Percentiles rank a stretch among this genome's conserved stretches.
phyloP scores from a whole-genome alignment of 2,329 filamentous ascomycete species.

The Purpureocillium takamizusanense region DNA sequence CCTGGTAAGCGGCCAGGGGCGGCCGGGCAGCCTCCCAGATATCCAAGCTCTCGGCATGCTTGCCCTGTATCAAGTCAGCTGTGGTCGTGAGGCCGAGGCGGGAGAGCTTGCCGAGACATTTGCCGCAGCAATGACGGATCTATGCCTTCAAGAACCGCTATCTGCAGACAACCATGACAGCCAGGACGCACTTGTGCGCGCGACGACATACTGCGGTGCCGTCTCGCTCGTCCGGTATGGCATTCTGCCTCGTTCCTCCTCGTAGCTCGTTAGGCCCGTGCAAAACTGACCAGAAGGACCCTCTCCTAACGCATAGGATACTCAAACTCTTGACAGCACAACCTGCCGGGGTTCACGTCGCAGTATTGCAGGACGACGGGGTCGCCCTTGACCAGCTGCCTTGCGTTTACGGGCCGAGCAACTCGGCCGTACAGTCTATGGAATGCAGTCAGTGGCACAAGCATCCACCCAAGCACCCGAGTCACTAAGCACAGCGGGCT shows the following conservation, averaged over 20 bases:
- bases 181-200: conserved; percentile 2
- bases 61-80: conserved; percentile 4
- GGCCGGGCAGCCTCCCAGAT: conserved; percentile 3
- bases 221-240: conserved; percentile 6
- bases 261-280: not conserved
- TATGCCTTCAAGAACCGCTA: not conserved
- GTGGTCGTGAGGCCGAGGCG: conserved; percentile 4
- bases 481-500: not conserved
- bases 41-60: conserved; percentile 8
- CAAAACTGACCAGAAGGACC: too few species aligned
- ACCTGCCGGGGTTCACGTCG: too few species aligned
- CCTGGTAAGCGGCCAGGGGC: not conserved
- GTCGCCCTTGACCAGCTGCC: too few species aligned
- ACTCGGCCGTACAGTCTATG: not conserved
- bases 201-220: conserved; percentile 7
- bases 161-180: not conserved
- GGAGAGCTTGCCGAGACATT: conserved; percentile 4
- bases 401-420: not conserved
- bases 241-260: not conserved
- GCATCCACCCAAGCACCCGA: not conserved
- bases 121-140: not conserved
- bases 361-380: too few species aligned
- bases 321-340: too few species aligned
- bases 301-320: too few species aligned
- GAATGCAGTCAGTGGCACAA: not conserved